A percentile compares a stretch with the other conserved stretches of the same genome.
Evolutionary conservation across 257 asterid genomes (phyloP).

Genomic region (Solanum infundibuliforme): DNA sequence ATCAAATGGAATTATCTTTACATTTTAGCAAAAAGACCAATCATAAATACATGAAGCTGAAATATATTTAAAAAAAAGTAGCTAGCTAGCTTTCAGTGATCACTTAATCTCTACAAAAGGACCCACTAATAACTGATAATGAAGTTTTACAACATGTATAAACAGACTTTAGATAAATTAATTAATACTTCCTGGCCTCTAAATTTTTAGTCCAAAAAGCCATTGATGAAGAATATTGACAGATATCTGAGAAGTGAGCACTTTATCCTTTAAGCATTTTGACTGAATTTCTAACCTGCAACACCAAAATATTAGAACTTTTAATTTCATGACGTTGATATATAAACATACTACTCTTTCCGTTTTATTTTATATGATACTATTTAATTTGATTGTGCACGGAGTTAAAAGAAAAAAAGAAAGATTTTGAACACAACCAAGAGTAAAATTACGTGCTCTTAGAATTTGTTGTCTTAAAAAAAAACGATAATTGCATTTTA

Average conservation of each 20-base stretch:
- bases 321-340: background rate
- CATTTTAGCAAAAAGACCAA: background rate
- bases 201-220: background rate
- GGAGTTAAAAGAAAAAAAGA: background rate
- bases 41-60: background rate
- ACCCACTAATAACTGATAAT: background rate
- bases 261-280: background rate
- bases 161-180: background rate
- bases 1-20: background rate
- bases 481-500: background rate
- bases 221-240: slow-evolving; percentile 10
- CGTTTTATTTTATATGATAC: background rate
- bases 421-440: background rate
- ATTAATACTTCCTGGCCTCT: background rate
- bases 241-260: slow-evolving; percentile 32
- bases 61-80: background rate
- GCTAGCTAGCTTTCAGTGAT: background rate
- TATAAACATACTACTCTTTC: background rate
- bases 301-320: background rate
- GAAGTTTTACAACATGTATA: background rate
- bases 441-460: background rate
- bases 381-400: background rate
- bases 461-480: background rate
- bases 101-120: background rate
- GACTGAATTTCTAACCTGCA: background rate